Evolutionary conservation across 1,284 basidiomycete species (phyloP), one percentile per base, ranked within the genome.

Genomic region (Apiotrichum domesticum): DNA sequence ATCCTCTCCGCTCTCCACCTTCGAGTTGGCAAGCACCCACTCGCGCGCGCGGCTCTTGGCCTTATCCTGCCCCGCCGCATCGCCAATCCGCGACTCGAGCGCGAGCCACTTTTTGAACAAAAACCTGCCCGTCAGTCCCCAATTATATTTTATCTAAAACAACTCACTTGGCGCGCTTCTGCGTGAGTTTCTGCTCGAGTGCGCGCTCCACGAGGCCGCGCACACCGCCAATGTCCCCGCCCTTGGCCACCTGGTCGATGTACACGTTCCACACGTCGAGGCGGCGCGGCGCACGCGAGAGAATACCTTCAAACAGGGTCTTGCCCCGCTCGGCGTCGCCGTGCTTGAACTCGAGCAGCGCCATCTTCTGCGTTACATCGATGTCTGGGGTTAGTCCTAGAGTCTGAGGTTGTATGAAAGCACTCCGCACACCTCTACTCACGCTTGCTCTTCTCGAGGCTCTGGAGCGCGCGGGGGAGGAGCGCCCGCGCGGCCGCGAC

Each of bases 91-190:
- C 66, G 85, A 84, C 76, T 99, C 96, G 46, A 97, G 78, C 57
- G 86, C 86, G 42, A 98, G 80, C 91, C 95, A 98, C 77, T 98
- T 98, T 77, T 99, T 98, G 83, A 98, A 96, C 74, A 95, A 86
- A 42, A 86, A 84, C 77, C 88, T 88, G 59, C 6, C 10, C 54
- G 42, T 41, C 14, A 33, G 15, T 35, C 5, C 40, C 2, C 7
- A 6, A 10, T 50, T 4, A 2, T n/a, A 45, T n/a, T n/a, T n/a
- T n/a, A n/a, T n/a, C n/a, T n/a, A n/a, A n/a, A n/a, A n/a, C n/a
- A 32, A 77, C 83, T 65, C 73, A 91, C 88, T 95, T 95, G 54
- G 90, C 91, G 78, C 95, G 94, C 74, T 96, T 93, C 67, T 85
- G 89, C 6, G 90, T 94, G 80, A 96, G 87, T 74, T 94, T 96